Base-by-base conservation (phyloP, 148 eudicot species). In the Spergularia marina region DNA sequence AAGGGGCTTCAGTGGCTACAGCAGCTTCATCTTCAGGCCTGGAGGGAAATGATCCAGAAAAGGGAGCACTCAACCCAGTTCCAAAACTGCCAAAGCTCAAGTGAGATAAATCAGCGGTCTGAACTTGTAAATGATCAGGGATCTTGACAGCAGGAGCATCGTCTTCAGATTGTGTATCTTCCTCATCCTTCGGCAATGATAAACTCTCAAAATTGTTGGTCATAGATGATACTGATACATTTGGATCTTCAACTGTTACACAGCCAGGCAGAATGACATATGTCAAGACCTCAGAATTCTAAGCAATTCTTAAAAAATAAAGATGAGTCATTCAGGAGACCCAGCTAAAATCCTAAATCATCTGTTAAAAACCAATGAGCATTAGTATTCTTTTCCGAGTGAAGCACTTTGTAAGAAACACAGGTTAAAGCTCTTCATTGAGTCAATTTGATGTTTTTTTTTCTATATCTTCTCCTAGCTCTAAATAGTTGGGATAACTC, bases 41-140 rank as follows among this genome's bases (percentile, higher is more conserved):
- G 57, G 97, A 81, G 70, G 82, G 80, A 79, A 74, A 81, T 61
- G 90, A 81, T 53, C 82, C 87, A 10, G 94, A 76, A 84, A 80
- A 82, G 20, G 89, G 75, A 78, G 85, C 76, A 77, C 73, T 68
- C 72, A 84, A 74, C 53, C 84, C 85, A 77, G 94, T 73, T 53
- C 97, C 94, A 72, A 95, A 92, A 81, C 91, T 95, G 47, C 97
- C 98, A 87, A 94, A 95, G 85, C 97, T 90, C 87, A 95, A 85
- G 82, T 95, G 97, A 55, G 87, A 86, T 72, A 93, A 92, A 71
- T 90, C 90, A 49, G 88, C 89, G 53, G 85, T 79, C 66, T 88
- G 93, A 75, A 90, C 97, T 85, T 86, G 91, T 71, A 95, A 78
- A 79, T 95, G 97, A 68, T 89, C 86, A 4, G 97, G 96, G 71